Percentiles rank a stretch among this genome's conserved stretches.
Conservation (phyloP, 2,329 filamentous ascomycete species). For the Diaporthe longicolla region DNA sequence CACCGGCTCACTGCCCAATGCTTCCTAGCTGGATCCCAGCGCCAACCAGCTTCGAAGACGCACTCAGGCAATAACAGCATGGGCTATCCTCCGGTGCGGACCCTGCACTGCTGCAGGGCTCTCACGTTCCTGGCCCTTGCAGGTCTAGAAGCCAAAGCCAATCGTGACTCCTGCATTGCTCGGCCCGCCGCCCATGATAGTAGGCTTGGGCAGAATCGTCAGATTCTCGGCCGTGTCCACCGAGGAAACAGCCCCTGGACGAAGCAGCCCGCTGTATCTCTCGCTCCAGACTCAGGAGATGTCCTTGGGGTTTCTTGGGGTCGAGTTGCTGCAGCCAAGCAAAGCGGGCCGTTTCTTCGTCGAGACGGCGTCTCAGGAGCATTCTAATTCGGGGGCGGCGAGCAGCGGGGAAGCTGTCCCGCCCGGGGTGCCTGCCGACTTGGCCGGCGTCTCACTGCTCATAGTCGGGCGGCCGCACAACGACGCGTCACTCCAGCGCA, state of each 20-base stretch:
- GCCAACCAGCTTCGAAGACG: not conserved
- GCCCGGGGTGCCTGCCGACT: slow-evolving; percentile 5
- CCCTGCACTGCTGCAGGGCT: slow-evolving; percentile 16
- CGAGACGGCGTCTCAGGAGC: slow-evolving; percentile 25
- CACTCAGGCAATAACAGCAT: not conserved
- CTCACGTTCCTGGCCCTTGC: slow-evolving; percentile 31
- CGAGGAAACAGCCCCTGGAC: not conserved
- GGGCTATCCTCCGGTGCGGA: not conserved
- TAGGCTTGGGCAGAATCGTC: slow-evolving; percentile 22
- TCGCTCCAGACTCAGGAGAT: slow-evolving; percentile 28
- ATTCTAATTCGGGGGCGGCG: slow-evolving; percentile 21
- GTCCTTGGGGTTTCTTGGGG: slow-evolving; percentile 5
- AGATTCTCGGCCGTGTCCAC: slow-evolving; percentile 3
- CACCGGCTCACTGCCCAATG: not conserved
- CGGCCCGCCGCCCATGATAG: slow-evolving; percentile 9
- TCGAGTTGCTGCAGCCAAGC: slow-evolving; percentile 35
- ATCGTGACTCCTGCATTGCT: slow-evolving; percentile 23
- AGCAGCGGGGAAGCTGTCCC: slow-evolving; percentile 10
- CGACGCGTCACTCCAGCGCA: slow-evolving; percentile 19
- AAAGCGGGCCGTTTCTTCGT: slow-evolving; percentile 30
- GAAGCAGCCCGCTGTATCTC: slow-evolving; percentile 22
- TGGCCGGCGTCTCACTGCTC: slow-evolving; percentile 15
- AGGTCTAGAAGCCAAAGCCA: slow-evolving; percentile 12
- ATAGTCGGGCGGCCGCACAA: not conserved
- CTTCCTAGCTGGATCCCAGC: slow-evolving; percentile 12